A percentile compares a stretch with the other conserved stretches of the same genome.
Conservation (phyloP, 2,329 filamentous ascomycete species). For the Zarea fungicola region DNA sequence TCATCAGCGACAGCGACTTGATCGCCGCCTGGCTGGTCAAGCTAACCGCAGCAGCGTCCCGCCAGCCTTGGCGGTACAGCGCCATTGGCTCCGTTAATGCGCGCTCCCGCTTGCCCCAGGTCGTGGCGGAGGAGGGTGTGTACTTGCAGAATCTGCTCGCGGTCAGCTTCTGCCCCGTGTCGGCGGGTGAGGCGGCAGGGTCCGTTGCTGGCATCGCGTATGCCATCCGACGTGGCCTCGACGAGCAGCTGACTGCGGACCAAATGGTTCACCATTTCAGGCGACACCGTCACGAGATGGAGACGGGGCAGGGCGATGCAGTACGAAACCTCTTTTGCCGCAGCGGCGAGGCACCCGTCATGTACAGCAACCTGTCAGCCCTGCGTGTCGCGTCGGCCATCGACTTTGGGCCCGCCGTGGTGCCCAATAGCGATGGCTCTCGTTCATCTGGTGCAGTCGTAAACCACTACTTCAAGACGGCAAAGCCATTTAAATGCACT, state of each 20-base stretch:
- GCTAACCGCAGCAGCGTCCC: slow-evolving; percentile 9
- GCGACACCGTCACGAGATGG: not conserved
- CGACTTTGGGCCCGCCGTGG: not conserved
- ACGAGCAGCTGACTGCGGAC: not conserved
- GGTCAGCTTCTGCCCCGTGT: not conserved
- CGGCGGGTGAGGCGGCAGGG: not conserved
- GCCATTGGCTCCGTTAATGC: slow-evolving; percentile 20
- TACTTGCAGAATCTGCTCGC: slow-evolving; percentile 2
- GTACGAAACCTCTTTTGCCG: not conserved
- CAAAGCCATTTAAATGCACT: no score
- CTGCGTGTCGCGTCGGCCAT: not conserved
- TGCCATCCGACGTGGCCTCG: not conserved
- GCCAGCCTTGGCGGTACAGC: slow-evolving; percentile 15
- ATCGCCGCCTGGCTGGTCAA: slow-evolving; percentile 34
- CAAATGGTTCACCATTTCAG: not conserved
- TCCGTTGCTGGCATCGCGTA: not conserved
- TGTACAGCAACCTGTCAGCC: not conserved
- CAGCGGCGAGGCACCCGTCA: not conserved
- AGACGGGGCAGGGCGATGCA: not conserved
- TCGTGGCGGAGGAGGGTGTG: not conserved
- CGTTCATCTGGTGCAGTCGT: not conserved
- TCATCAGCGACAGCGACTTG: slow-evolving; percentile 40
- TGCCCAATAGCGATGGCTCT: not conserved
- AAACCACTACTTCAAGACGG: not conserved
- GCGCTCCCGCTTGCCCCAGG: slow-evolving; percentile 3